Evolutionary conservation across 148 eudicot species (phyloP).

Genomic region (Vaccinium vitisidaea): DNA sequence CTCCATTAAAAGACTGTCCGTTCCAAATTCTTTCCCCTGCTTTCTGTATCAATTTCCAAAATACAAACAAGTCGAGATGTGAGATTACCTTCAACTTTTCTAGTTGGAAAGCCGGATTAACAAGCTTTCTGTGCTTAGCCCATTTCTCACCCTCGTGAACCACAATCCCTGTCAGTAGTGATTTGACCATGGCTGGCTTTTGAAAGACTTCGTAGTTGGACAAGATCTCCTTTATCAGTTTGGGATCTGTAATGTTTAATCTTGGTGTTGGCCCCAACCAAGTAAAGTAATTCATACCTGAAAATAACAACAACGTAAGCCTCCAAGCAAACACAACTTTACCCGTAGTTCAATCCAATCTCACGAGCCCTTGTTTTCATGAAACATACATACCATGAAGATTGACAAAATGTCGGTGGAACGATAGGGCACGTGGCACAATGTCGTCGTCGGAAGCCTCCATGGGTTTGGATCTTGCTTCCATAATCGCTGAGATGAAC

Average conservation of each 20-base stretch:
- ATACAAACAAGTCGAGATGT: too few species aligned
- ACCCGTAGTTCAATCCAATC: too few species aligned
- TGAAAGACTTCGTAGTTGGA: conserved; percentile 23
- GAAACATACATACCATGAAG: neutral
- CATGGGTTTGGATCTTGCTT: conserved; percentile 5
- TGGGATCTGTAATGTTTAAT: conserved; percentile 26
- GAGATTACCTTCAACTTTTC: conserved; percentile 35
- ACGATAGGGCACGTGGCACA: too few species aligned
- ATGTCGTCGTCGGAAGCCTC: neutral
- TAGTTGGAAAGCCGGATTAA: conserved; percentile 31
- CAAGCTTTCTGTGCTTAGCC: conserved; percentile 32
- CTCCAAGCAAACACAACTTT: too few species aligned
- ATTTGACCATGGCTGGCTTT: conserved; percentile 21
- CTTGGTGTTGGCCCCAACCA: conserved; percentile 34
- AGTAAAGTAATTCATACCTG: conserved; percentile 21
- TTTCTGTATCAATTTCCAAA: too few species aligned
- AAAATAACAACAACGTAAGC: neutral
- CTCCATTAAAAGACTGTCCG: too few species aligned
- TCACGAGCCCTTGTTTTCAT: too few species aligned
- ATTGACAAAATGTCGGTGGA: too few species aligned
- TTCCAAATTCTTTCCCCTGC: too few species aligned
- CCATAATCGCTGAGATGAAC: neutral
- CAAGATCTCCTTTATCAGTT: conserved; percentile 30
- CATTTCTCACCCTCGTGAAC: conserved; percentile 35
- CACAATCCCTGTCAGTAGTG: conserved; percentile 17